Evolutionary conservation across 1,284 basidiomycete genomes (phyloP), one percentile per base, ranked within the genome.

Genomic region (Leccinum solheimii): DNA sequence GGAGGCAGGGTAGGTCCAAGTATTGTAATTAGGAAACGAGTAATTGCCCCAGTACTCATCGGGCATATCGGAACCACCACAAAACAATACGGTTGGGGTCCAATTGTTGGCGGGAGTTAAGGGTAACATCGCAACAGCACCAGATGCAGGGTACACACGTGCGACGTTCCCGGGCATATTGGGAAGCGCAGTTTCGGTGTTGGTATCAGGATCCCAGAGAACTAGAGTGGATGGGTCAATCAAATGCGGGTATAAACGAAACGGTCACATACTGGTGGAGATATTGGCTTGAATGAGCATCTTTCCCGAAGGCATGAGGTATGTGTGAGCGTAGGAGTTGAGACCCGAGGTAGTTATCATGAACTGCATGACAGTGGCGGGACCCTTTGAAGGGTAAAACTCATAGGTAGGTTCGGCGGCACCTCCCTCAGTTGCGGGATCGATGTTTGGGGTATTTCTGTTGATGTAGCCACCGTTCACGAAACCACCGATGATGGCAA

Each of bases 91-190:
- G 0, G 93, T 94, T 1, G 90, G 91, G 0, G 82, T 86, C 79
- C 91, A 98, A 77, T 93, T 90, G 81, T 97, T 97, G 59, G 83
- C 87, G 4, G 93, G 92, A 0, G 92, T 95, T 45, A 98, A 80
- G 1, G 96, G 95, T 6, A 97, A 79, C 93, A 98, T 95, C 57
- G 91, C 92, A 1, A 86, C 87, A 9, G 91, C 95, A 59, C 90
- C 95, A 1, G 94, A 96, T 0, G 92, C 95, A 45, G 96, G 96
- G 79, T 98, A 98, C 34, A 96, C 93, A 60, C 94, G 90, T 50
- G 86, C 83, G 57, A 95, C 86, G 60, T 82, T 72, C 26, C 76
- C 76, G 1, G 88, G 88, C 87, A 90, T 88, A 65, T 80, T 73
- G 1, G 86, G 87, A 3, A 88, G 78, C 5, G 74, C 69, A 0